Evolutionary conservation across 371 early-diverging fungal species (phyloP).

Genomic region (Apophysomyces ossiformis): DNA sequence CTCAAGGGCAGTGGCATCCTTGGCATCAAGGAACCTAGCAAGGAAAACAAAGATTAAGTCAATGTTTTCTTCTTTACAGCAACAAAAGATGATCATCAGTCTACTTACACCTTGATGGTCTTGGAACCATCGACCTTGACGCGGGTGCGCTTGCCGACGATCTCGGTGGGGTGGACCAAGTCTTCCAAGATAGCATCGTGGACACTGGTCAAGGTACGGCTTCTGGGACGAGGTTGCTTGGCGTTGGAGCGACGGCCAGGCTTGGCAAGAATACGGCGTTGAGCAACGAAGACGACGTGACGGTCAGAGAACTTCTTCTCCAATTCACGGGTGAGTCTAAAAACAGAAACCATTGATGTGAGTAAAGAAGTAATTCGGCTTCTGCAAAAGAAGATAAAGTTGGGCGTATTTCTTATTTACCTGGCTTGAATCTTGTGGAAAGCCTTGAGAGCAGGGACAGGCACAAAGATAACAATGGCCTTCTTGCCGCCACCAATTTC

Average conservation of each 20-base stretch:
- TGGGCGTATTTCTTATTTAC: constrained; percentile 23
- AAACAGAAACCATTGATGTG: not conserved
- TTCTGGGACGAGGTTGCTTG: constrained; percentile 91
- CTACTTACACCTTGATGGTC: constrained; percentile 86
- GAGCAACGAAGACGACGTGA: constrained; percentile 92
- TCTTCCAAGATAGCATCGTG: constrained; percentile 96
- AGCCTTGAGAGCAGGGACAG: constrained; percentile 88
- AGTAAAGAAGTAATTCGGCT: too few species aligned
- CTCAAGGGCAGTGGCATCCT: constrained; percentile 95
- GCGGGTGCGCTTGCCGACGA: constrained; percentile 95
- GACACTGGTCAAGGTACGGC: constrained; percentile 94
- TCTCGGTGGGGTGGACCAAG: constrained; percentile 96
- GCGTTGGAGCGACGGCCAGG: constrained; percentile 85
- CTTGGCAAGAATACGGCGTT: constrained; percentile 91
- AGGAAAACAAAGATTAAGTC: not conserved
- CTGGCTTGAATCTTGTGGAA: constrained; percentile 94
- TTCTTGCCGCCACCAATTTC: constrained; percentile 93
- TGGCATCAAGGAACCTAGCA: constrained; percentile 88
- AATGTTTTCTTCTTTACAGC: not conserved
- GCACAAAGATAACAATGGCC: constrained; percentile 95
- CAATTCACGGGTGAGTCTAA: constrained; percentile 90
- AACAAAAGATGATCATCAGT: not conserved
- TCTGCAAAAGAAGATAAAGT: too few species aligned
- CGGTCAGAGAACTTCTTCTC: constrained; percentile 99
- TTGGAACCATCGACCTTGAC: constrained; percentile 93